Base-by-base conservation (phyloP, 2,329 filamentous ascomycete species). In the Exophiala phaeomuriformis region DNA sequence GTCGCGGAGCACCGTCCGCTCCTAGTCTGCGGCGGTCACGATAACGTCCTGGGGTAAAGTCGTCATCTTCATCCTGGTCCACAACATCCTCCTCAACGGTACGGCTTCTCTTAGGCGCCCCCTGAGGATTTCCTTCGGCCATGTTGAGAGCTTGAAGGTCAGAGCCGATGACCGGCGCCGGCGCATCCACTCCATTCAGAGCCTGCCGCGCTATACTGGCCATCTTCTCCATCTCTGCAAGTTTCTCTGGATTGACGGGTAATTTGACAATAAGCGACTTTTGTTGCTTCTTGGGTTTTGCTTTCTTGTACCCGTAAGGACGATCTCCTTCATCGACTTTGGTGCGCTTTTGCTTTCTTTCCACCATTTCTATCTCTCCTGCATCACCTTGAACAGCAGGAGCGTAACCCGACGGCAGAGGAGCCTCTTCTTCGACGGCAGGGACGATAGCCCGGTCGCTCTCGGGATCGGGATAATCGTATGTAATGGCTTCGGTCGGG, bases 401-500 rank as follows among this genome's bases (percentile, higher is more conserved):
- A 31, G 42, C 53, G 46, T 56, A 52, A 5, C 53, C 59, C 3
- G 50, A 41, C 9, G 51, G 45, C 12, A 47, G 29, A 3, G 36
- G 37, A 10, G 49, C 36, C 31, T 58, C 50, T 45, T 60, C 56
- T 46, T 63, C 58, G 3, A 50, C 30, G 3, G 52, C 46, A 5
- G 35, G 40, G 3, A 54, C 36, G 8, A 53, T 27, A 32, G 52
- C 46, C 27, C 32, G 49, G 19, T 42, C 53, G 37, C 50, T 28
- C 28, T 62, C 60, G 7, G 61, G 60, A 47, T 67, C 65, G 5
- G 65, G 62, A 50, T 67, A 67, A 50, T 67, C 66, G 40, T 67
- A 69, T 10, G 65, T 67, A 28, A 69, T 69, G 5, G 61, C 64
- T 35, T 68, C 65, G 3, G 66, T 68, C 5, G 51, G 60, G 47